Percentiles rank a stretch among this genome's conserved stretches.
phyloP scores from a whole-genome alignment of 2,329 filamentous ascomycete species.

The Arachnomyces sp. region DNA sequence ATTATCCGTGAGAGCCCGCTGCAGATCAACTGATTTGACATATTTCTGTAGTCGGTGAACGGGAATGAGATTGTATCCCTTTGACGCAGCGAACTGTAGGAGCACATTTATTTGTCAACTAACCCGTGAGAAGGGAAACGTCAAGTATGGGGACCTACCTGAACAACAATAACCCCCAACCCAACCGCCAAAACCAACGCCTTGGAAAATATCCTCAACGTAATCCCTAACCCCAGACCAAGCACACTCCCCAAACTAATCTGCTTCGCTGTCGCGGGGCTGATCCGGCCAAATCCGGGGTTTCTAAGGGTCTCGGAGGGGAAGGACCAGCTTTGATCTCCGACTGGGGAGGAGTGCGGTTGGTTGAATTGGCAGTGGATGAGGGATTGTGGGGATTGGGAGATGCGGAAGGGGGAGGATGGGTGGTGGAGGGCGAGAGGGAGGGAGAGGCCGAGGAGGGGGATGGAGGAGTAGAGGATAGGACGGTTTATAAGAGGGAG shows the following conservation, averaged over 20 bases:
- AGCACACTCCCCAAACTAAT: conserved; percentile 40
- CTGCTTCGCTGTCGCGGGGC: conserved; percentile 32
- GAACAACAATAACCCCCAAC: conserved; percentile 35
- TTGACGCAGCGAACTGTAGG: conserved; percentile 41
- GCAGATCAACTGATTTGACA: conserved; percentile 34
- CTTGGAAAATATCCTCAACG: conserved; percentile 38
- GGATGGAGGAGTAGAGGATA: conserved; percentile 10
- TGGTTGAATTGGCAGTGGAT: background rate
- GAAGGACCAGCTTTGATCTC: conserved; percentile 6
- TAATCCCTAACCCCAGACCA: conserved; percentile 36
- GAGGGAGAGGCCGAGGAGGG: conserved; percentile 27
- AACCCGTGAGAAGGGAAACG: conserved; percentile 2
- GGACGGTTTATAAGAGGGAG: conserved; percentile 12
- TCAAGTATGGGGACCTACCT: conserved; percentile 25
- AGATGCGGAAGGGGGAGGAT: conserved; percentile 24
- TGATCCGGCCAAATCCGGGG: conserved; percentile 19
- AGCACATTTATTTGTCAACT: background rate
- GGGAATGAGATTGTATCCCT: conserved; percentile 40
- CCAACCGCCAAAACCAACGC: conserved; percentile 38
- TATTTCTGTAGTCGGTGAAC: conserved; percentile 33
- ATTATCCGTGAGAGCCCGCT: conserved; percentile 30
- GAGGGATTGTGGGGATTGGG: conserved; percentile 10
- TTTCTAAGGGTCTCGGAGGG: no score
- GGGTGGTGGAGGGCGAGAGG: conserved; percentile 28
- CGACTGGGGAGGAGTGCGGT: conserved; percentile 13